These are phyloP conservation scores for Ichthyophthirius multifiliis DNA, from an alignment of 169 alveolate species.

Conservation along the genomic window DNA sequence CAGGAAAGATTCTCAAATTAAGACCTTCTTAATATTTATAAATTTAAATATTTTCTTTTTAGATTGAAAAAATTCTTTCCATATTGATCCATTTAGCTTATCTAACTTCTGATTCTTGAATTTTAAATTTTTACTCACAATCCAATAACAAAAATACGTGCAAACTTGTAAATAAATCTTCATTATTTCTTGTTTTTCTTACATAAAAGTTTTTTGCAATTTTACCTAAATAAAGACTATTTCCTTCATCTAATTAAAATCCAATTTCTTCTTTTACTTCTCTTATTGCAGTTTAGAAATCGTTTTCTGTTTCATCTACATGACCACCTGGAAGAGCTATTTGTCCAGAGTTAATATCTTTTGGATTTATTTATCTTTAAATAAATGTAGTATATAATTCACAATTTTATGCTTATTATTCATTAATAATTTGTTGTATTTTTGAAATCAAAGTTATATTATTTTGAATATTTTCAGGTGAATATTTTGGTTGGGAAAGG, in stretches of 20 bases:
- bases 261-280: constrained; percentile 28
- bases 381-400: not conserved
- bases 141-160: not conserved
- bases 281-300: constrained; percentile 34
- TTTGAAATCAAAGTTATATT: not conserved
- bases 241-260: not conserved
- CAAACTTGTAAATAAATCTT: not conserved
- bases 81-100: not conserved
- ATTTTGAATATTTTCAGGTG: not conserved
- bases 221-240: not conserved
- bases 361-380: constrained; percentile 10
- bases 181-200: not conserved
- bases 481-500: not conserved
- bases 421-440: not conserved
- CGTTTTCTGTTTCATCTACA: constrained; percentile 30
- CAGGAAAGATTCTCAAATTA: not conserved
- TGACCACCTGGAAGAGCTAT: constrained; percentile 51
- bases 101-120: not conserved
- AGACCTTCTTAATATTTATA: not conserved
- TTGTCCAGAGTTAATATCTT: constrained; percentile 39
- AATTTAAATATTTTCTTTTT: not conserved
- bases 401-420: not conserved
- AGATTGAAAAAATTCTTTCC: not conserved
- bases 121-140: not conserved
- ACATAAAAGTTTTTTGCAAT: not conserved